Base-by-base conservation (phyloP, 1,139 yeast genomes). In the Taphrina sp. region DNA sequence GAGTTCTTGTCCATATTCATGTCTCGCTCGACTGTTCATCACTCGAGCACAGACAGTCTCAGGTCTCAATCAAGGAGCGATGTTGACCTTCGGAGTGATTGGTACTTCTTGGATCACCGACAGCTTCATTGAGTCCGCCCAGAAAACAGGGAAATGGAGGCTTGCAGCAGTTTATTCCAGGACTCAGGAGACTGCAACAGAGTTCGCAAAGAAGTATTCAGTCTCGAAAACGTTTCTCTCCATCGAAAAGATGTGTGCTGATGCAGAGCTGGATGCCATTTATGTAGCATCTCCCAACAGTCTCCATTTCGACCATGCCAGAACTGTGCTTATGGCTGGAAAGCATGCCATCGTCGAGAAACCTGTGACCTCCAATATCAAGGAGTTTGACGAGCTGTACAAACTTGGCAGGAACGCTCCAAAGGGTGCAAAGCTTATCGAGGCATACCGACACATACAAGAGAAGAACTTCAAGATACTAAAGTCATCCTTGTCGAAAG, bases 201-300 rank as follows among this genome's bases (percentile, higher is more conserved):
- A 39, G 12, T 49, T 49, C 35, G 46, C 46, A 3, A 16, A 31
- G 12, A 23, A 49, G 23, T 49, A 49, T 20, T 23, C 16, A 14
- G 46, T 49, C 20, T 10, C 38, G 14, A 38, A 22, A 34, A 49
- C 31, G 24, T 49, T 29, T 28, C 38, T 46, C 33, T 26, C 54
- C 28, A 73, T 74, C 59, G 67, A 69, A 12, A 71, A 69, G 1
- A 65, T 81, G 51, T 77, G 73, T 59, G 63, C 64, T 23, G 78
- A 79, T 61, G 66, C 72, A 3, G 70, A 74, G 2, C 72, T 80
- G 33, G 79, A 81, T 53, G 73, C 78, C n/a, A 75, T 81, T 35
- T 81, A 81, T 64, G 71, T 81, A 39, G 85, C 83, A 2, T 74
- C 82, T 5, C 85, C 85, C 1, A 84, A 81, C 67, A 71, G 74